Percentiles rank a stretch among this genome's conserved stretches.
phyloP scores from a whole-genome alignment of 1,284 basidiomycete genomes.

The Moesziomyces parantarcticus region DNA sequence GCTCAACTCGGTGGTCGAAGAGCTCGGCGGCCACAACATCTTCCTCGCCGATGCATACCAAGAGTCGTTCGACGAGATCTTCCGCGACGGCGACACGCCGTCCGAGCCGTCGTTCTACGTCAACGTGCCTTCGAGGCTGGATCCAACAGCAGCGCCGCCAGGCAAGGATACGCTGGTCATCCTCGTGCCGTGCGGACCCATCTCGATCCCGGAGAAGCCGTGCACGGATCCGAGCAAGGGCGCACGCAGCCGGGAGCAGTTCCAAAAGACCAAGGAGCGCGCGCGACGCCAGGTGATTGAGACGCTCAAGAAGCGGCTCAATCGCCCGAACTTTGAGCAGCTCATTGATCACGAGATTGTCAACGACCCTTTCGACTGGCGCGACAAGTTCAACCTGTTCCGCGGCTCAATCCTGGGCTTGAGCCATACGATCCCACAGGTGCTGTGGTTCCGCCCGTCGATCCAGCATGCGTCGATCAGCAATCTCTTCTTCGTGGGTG shows the following conservation, averaged over 20 bases:
- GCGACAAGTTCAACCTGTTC: slow-evolving; percentile 68
- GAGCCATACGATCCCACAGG: slow-evolving; percentile 67
- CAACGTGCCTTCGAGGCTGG: slow-evolving; percentile 71
- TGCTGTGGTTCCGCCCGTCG: slow-evolving; percentile 65
- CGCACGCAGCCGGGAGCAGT: slow-evolving; percentile 47
- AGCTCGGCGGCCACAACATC: slow-evolving; percentile 71
- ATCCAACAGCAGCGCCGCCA: slow-evolving; percentile 66
- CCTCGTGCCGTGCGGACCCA: slow-evolving; percentile 69
- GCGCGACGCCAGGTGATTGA: slow-evolving; percentile 57
- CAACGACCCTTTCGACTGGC: slow-evolving; percentile 68
- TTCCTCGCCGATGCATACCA: slow-evolving; percentile 69
- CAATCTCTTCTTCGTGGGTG: slow-evolving; percentile 69
- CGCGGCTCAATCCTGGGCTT: slow-evolving; percentile 69
- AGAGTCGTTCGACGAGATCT: slow-evolving; percentile 72
- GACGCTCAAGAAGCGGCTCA: slow-evolving; percentile 51
- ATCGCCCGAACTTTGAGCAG: slow-evolving; percentile 48
- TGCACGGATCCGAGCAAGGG: slow-evolving; percentile 40
- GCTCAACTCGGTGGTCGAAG: slow-evolving; percentile 69
- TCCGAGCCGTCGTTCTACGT: slow-evolving; percentile 73
- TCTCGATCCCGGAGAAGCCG: slow-evolving; percentile 48
- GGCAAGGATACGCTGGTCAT: slow-evolving; percentile 69
- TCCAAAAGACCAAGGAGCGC: slow-evolving; percentile 30
- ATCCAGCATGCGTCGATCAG: slow-evolving; percentile 55
- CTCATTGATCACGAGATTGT: slow-evolving; percentile 58
- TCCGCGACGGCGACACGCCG: slow-evolving; percentile 70